Percentiles rank a stretch among this genome's conserved stretches.
phyloP scores from a whole-genome alignment of 116 monocot genomes.

The Cymodocea nodosa region DNA sequence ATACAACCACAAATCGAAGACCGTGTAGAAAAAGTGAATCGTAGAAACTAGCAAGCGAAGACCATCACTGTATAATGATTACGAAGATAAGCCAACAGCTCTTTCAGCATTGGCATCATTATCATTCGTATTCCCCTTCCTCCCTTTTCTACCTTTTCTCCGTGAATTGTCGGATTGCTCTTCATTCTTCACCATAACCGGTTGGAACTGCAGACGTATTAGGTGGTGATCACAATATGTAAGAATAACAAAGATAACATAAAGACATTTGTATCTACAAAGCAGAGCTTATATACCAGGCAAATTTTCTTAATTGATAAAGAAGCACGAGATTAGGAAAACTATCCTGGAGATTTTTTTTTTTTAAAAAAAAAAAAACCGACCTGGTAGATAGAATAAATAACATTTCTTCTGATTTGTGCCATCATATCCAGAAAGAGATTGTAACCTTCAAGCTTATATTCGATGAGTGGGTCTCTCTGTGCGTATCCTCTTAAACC shows the following conservation, averaged over 20 bases:
- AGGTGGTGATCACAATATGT: not conserved
- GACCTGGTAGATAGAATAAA: slow-evolving; percentile 95
- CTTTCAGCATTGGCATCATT: slow-evolving; percentile 1
- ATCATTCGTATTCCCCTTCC: slow-evolving; percentile 1
- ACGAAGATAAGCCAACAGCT: not conserved
- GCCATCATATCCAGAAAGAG: slow-evolving; percentile 98
- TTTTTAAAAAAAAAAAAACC: too few species aligned
- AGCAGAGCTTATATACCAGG: not conserved
- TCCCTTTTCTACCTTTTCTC: not conserved
- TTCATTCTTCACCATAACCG: slow-evolving; percentile 65
- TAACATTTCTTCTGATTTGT: slow-evolving; percentile 89
- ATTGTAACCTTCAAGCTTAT: slow-evolving; percentile 95
- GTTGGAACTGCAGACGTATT: slow-evolving; percentile 47
- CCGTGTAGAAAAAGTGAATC: too few species aligned
- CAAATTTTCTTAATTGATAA: not conserved
- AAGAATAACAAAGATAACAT: not conserved
- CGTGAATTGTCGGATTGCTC: not conserved
- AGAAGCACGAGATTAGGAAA: not conserved
- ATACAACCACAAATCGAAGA: too few species aligned
- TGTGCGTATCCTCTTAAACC: slow-evolving; percentile 88
- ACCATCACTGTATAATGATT: not conserved
- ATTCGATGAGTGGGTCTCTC: slow-evolving; percentile 90
- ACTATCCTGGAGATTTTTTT: not conserved
- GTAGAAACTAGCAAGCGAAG: too few species aligned
- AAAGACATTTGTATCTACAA: not conserved